Conservation (phyloP, 805 yeast genomes). For the Starmerella riodocensis region DNA sequence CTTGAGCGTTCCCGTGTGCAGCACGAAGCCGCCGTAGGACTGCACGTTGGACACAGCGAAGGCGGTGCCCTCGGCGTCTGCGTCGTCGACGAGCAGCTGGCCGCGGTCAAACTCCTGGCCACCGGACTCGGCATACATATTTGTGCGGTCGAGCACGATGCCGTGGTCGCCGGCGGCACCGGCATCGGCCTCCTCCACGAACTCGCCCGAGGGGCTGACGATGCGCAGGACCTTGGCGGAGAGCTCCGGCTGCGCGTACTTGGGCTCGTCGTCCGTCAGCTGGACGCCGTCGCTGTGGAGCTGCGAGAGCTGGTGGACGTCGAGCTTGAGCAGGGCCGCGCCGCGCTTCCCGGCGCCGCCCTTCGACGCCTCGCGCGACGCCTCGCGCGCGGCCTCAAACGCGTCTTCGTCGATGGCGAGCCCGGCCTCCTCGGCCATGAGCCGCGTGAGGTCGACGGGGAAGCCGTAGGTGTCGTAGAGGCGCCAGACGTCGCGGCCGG, state of each 20-base stretch:
- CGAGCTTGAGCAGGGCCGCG: conserved; percentile 59
- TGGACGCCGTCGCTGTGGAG: conserved; percentile 50
- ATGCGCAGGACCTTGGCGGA: conserved; percentile 59
- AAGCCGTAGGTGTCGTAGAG: conserved; percentile 96
- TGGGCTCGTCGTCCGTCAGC: conserved; percentile 70
- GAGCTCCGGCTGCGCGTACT: conserved; percentile 53
- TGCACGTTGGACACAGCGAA: conserved; percentile 88
- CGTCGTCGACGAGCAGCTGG: conserved; percentile 75
- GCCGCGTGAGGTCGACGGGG: conserved; percentile 94
- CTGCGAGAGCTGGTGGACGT: conserved; percentile 76
- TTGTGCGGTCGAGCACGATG: conserved; percentile 72
- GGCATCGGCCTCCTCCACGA: conserved; percentile 34
- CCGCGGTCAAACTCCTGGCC: conserved; percentile 98
- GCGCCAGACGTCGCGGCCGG: conserved; percentile 97
- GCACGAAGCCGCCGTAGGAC: conserved; percentile 82
- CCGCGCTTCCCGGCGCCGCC: conserved; percentile 24
- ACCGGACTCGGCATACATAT: conserved; percentile 98
- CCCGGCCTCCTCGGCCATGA: conserved; percentile 98
- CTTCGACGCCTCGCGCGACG: conserved; percentile 89
- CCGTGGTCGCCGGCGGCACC: conserved; percentile 46
- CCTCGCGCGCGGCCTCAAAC: conserved; percentile 79
- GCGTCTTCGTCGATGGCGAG: conserved; percentile 83
- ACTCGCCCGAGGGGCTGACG: conserved; percentile 41
- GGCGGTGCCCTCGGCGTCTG: conserved; percentile 72
- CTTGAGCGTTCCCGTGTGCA: conserved; percentile 76